Conservation (phyloP, 2,329 filamentous ascomycete genomes). For the Aspergillus spinulosporus region DNA sequence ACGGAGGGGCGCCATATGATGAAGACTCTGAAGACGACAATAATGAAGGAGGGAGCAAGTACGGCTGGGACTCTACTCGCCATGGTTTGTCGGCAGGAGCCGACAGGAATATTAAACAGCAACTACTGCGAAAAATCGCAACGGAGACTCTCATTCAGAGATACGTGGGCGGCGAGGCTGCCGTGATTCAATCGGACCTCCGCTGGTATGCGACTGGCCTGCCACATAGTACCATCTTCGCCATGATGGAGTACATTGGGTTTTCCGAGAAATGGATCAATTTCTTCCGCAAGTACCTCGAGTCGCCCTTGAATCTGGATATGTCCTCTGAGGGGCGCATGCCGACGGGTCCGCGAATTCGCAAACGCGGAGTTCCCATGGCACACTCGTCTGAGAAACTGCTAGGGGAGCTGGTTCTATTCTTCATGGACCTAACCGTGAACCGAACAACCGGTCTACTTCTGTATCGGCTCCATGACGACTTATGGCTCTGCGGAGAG, state of each 20-base stretch:
- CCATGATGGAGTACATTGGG: conserved; percentile 48
- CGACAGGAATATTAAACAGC: conserved; percentile 39
- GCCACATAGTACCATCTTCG: conserved; percentile 47
- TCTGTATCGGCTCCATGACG: conserved; percentile 52
- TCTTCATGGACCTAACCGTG: conserved; percentile 50
- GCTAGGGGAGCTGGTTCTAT: conserved; percentile 50
- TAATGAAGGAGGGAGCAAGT: not conserved
- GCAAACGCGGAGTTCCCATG: conserved; percentile 49
- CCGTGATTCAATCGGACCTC: conserved; percentile 46
- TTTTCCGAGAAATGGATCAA: conserved; percentile 44
- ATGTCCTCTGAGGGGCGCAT: conserved; percentile 30
- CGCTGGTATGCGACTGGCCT: conserved; percentile 48
- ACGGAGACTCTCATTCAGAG: conserved; percentile 40
- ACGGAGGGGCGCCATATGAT: conserved; percentile 28
- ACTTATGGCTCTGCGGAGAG: conserved; percentile 51
- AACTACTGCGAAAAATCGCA: conserved; percentile 42
- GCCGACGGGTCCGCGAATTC: conserved; percentile 38
- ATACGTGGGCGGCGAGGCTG: conserved; percentile 36
- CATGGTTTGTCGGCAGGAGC: not conserved
- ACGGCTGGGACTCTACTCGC: not conserved
- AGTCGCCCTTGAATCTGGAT: conserved; percentile 48
- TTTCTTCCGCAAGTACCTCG: conserved; percentile 50
- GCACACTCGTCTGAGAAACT: conserved; percentile 50
- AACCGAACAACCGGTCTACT: conserved; percentile 47
- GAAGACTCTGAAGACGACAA: conserved; percentile 21